phyloP scores from a whole-genome alignment of 1,139 yeast genomes.

The Diutina neorugosa region DNA sequence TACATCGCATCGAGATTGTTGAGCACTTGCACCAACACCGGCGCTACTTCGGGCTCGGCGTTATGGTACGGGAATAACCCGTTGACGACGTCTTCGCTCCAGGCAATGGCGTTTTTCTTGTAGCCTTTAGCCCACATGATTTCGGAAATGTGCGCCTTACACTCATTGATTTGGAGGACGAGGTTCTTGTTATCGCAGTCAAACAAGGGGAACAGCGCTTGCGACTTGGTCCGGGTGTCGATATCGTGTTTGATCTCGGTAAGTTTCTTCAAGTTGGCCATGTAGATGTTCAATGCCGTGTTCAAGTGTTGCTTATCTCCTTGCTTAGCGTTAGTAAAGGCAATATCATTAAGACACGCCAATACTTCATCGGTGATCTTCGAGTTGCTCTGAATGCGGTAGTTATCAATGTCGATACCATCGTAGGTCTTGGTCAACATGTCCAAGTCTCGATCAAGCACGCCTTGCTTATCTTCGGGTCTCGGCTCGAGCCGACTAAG shows the following conservation, averaged over 20 bases:
- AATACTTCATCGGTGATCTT: conserved; percentile 23
- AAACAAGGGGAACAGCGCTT: conserved; percentile 25
- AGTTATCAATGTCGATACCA: conserved; percentile 17
- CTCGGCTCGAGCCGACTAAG: conserved; percentile 19
- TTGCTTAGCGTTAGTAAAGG: background rate
- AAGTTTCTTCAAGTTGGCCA: conserved; percentile 23
- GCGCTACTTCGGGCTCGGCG: conserved; percentile 17
- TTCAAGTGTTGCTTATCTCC: conserved; percentile 7
- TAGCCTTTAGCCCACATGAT: conserved; percentile 50
- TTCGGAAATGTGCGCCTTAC: conserved; percentile 53
- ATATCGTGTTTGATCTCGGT: conserved; percentile 13
- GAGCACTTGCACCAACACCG: conserved; percentile 21
- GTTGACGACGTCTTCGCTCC: conserved; percentile 47
- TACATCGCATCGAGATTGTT: conserved; percentile 27
- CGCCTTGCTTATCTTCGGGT: conserved; percentile 18
- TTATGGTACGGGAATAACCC: conserved; percentile 22
- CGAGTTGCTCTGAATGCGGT: conserved; percentile 17
- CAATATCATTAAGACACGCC: conserved; percentile 8
- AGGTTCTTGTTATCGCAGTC: conserved; percentile 23
- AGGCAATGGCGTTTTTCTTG: conserved; percentile 41
- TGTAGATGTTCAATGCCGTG: conserved; percentile 23
- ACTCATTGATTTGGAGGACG: conserved; percentile 18
- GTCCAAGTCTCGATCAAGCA: conserved; percentile 28
- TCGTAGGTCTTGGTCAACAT: conserved; percentile 23
- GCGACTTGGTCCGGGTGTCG: conserved; percentile 13